These are phyloP conservation scores for Solanum hybrid DNA, from an alignment of 305 asterid species.

Conservation along the genomic window DNA sequence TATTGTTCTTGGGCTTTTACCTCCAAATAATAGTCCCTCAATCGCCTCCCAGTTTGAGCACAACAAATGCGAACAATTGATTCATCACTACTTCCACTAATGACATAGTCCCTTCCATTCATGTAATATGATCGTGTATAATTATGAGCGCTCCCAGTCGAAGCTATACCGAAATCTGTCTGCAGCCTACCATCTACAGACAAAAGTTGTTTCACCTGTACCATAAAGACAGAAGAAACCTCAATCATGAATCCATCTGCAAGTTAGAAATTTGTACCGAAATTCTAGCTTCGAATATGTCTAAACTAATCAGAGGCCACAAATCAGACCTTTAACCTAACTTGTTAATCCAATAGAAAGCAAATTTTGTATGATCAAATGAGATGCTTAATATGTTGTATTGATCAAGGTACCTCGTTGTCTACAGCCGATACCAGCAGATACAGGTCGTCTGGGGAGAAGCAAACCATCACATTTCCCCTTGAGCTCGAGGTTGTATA, in stretches of 20 bases:
- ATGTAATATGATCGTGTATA: slow-evolving; percentile 80
- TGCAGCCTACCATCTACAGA: slow-evolving; percentile 68
- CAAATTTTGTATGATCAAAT: not conserved
- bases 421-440: slow-evolving; percentile 72
- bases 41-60: slow-evolving; percentile 66
- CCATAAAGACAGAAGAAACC: not conserved
- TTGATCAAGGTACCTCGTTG: slow-evolving; percentile 53
- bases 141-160: slow-evolving; percentile 58
- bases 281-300: not conserved
- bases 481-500: slow-evolving; percentile 54
- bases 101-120: slow-evolving; percentile 68
- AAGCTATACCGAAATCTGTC: slow-evolving; percentile 54
- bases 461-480: slow-evolving; percentile 87
- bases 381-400: not conserved
- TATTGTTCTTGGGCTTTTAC: slow-evolving; percentile 17
- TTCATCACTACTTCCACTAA: slow-evolving; percentile 77
- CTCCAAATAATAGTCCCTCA: slow-evolving; percentile 51
- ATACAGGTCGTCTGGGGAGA: slow-evolving; percentile 82
- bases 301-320: not conserved
- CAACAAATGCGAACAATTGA: slow-evolving; percentile 62
- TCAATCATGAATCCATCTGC: not conserved
- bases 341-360: not conserved
- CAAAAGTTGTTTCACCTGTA: slow-evolving; percentile 66
- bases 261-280: not conserved
- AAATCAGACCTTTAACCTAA: not conserved